Base-by-base conservation (phyloP, 2,329 filamentous ascomycete genomes). In the Aspergillus caelatus region DNA sequence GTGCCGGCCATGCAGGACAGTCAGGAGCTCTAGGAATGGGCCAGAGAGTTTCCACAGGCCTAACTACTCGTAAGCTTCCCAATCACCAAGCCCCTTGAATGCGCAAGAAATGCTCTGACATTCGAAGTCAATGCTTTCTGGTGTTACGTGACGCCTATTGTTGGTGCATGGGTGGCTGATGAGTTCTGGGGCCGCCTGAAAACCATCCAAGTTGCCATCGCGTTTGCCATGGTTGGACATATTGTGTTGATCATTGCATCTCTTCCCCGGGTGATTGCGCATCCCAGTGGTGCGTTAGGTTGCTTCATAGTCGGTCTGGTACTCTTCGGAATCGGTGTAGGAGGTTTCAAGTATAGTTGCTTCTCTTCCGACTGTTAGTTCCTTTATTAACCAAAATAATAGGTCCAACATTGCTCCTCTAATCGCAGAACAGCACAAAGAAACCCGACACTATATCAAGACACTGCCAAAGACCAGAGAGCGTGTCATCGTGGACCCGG, bases 251-350 rank as follows among this genome's bases (percentile, higher is more conserved):
- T 90, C 64, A 78, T 88, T 36, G 86, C 89, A 4, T 85, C 89
- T n/a, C 78, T 90, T 1, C 90, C 90, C 0, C 72, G 77, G 6
- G 86, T 91, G 53, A 88, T 93, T 60, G 80, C 84, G 54, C 78
- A 87, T 69, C 77, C 79, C 41, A 83, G 86, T 30, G 80, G 82
- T 26, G 82, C 88, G 1, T 84, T 92, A 36, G 88, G 81, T 2
- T 88, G 86, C 58, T 90, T 92, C 71, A 75, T 89, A 14, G 77
- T 88, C 28, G 86, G 87, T 39, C 84, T 91, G 67, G 78, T 91
- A 57, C 83, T 93, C 71, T 86, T 93, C 70, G 90, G 89, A 23
- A 78, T 92, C 39, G 91, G 91, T 45, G 91, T 90, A 1, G 91
- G 91, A 63, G 90, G 91, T 70, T 93, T 94, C 85, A 94, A 93